Percentiles rank a stretch among this genome's conserved stretches.
Conservation (phyloP, 2,329 filamentous ascomycete genomes). For the Fusarium sp. region DNA sequence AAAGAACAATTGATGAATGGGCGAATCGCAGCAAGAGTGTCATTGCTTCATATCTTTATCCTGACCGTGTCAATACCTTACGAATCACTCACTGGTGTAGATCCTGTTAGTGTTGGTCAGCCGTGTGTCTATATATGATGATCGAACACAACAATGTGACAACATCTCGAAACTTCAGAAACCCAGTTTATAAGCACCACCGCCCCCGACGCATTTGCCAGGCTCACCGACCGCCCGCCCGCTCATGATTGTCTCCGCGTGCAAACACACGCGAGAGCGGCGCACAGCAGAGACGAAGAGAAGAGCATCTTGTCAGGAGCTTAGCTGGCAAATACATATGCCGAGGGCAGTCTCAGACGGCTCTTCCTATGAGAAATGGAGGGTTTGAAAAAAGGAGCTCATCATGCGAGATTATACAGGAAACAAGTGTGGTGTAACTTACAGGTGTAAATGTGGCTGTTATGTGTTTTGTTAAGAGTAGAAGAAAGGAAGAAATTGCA, state of each 20-base stretch:
- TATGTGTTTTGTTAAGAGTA: conserved; percentile 2
- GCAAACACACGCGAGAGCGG: conserved; percentile 48
- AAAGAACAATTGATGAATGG: conserved; percentile 20
- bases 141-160: neutral
- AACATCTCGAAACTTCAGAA: conserved; percentile 53
- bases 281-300: conserved; percentile 31
- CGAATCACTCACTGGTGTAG: neutral
- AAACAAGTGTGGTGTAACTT: conserved; percentile 5
- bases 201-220: conserved; percentile 49
- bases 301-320: conserved; percentile 33
- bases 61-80: neutral
- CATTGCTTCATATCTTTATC: neutral
- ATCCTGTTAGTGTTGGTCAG: conserved; percentile 35
- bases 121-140: neutral
- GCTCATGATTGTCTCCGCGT: conserved; percentile 42
- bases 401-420: conserved; percentile 50
- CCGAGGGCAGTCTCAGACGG: conserved; percentile 56
- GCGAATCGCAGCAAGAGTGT: conserved; percentile 14
- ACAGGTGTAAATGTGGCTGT: conserved; percentile 1
- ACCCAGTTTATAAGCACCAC: conserved; percentile 59
- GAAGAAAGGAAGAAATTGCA: conserved; percentile 33
- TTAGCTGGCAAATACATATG: conserved; percentile 35
- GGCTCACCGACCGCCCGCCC: conserved; percentile 37
- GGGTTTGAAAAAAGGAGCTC: conserved; percentile 53
- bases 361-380: conserved; percentile 55